A percentile compares a stretch with the other conserved stretches of the same genome.
phyloP scores from a whole-genome alignment of 2,329 filamentous ascomycete genomes.

The Hypocrella siamensis region DNA sequence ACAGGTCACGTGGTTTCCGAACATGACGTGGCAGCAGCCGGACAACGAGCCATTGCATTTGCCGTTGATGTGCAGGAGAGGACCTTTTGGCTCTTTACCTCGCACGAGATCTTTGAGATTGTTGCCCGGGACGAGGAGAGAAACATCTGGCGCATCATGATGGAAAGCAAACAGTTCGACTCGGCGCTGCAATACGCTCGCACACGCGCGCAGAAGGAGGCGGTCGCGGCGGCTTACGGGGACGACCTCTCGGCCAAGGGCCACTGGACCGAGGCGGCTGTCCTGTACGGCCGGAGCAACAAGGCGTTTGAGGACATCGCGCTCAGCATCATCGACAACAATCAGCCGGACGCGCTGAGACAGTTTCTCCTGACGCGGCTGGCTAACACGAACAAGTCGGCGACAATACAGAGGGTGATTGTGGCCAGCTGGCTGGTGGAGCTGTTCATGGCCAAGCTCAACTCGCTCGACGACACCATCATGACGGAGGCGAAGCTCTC shows the following conservation, averaged over 20 bases:
- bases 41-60: conserved; percentile 67
- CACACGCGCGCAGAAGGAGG: conserved; percentile 69
- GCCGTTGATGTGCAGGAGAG: conserved; percentile 86
- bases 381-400: conserved; percentile 62
- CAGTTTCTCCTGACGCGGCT: conserved; percentile 83
- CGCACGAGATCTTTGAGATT: conserved; percentile 83
- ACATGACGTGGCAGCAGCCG: conserved; percentile 67
- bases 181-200: conserved; percentile 73
- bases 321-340: conserved; percentile 75
- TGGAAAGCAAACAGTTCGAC: conserved; percentile 76
- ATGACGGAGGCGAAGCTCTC: conserved; percentile 72
- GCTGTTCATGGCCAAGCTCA: conserved; percentile 93
- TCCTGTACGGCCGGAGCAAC: conserved; percentile 84
- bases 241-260: conserved; percentile 74
- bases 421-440: conserved; percentile 91
- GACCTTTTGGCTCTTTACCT: conserved; percentile 93
- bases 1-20: conserved; percentile 79
- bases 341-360: conserved; percentile 77
- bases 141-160: conserved; percentile 89
- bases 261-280: conserved; percentile 71
- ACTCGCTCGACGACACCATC: conserved; percentile 85
- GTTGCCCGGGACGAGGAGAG: conserved; percentile 80
- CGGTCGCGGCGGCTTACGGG: conserved; percentile 79
- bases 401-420: conserved; percentile 88
- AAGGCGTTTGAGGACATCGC: conserved; percentile 96